Percentiles rank a stretch among this genome's conserved stretches.
Conservation (phyloP, 768 basidiomycete species). For the Tulasnella sp. region DNA sequence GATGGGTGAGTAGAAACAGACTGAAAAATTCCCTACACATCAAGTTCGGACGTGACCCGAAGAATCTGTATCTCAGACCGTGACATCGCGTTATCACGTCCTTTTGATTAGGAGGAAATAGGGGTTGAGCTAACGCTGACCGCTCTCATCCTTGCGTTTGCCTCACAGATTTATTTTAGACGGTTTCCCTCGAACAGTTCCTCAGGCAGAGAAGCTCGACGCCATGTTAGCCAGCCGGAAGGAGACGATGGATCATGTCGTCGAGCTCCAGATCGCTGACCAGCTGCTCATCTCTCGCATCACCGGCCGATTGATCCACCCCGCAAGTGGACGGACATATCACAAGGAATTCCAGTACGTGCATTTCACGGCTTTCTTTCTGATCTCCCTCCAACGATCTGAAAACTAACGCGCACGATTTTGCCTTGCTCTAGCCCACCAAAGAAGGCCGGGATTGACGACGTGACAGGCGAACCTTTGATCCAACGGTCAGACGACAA, state of each 20-base stretch:
- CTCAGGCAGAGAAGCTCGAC: constrained; percentile 93
- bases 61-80: not conserved
- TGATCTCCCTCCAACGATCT: not conserved
- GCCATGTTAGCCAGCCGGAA: constrained; percentile 71
- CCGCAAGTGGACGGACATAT: constrained; percentile 79
- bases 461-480: constrained; percentile 89
- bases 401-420: too few species aligned
- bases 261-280: constrained; percentile 88
- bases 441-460: constrained; percentile 90
- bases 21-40: too few species aligned
- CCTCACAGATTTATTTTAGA: constrained; percentile 82
- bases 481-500: constrained; percentile 98
- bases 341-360: constrained; percentile 90
- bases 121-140: not conserved
- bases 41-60: not conserved
- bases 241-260: constrained; percentile 85
- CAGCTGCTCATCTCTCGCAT: constrained; percentile 94
- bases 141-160: not conserved
- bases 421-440: constrained; percentile 64
- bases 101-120: not conserved
- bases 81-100: not conserved
- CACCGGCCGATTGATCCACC: constrained; percentile 91
- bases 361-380: not conserved
- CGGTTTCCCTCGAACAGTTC: constrained; percentile 97
- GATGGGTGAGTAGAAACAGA: constrained; percentile 82